Conservation (phyloP, 768 basidiomycete genomes). For the Lentinus brumalis region DNA sequence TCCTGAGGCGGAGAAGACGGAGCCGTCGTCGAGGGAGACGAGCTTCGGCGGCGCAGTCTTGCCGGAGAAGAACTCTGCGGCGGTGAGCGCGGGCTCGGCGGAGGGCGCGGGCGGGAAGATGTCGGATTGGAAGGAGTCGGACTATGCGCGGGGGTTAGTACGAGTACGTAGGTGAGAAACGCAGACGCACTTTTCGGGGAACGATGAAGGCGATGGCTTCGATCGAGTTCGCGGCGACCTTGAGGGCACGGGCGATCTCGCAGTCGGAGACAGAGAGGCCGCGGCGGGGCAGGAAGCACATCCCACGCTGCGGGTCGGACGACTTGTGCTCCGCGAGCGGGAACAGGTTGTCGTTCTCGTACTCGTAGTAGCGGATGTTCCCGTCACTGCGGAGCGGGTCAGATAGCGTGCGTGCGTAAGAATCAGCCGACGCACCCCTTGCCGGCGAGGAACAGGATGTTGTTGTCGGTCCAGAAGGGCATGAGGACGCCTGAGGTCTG, state of each 20-base stretch:
- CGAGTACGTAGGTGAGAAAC: too few relatives aligned
- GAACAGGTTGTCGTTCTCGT: conserved; percentile 81
- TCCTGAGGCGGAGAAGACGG: conserved; percentile 36
- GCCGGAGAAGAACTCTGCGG: conserved; percentile 86
- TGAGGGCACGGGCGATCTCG: conserved; percentile 95
- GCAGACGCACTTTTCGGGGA: conserved; percentile 70
- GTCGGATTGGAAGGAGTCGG: conserved; percentile 96
- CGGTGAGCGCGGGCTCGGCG: conserved; percentile 73
- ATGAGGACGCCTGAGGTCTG: conserved; percentile 92
- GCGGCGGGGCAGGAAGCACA: conserved; percentile 95
- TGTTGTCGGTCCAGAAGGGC: conserved; percentile 98
- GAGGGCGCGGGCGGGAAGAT: conserved; percentile 94
- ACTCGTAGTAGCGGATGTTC: conserved; percentile 97
- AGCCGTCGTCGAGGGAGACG: conserved; percentile 75
- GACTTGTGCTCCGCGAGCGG: conserved; percentile 84
- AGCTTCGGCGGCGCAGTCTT: conserved; percentile 79
- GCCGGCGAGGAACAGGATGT: conserved; percentile 86
- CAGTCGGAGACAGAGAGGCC: conserved; percentile 87
- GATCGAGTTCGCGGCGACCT: conserved; percentile 69
- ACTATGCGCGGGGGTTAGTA: conserved; percentile 43
- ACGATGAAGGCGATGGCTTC: conserved; percentile 97
- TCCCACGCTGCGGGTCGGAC: conserved; percentile 91
- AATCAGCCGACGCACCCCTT: conserved; percentile 65
- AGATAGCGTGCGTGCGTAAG: conserved; percentile 8
- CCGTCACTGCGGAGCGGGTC: conserved; percentile 65